These are phyloP conservation scores for Phaeosphaeria sp. DNA, from an alignment of 2,329 filamentous ascomycete genomes.

Conservation along the genomic window DNA sequence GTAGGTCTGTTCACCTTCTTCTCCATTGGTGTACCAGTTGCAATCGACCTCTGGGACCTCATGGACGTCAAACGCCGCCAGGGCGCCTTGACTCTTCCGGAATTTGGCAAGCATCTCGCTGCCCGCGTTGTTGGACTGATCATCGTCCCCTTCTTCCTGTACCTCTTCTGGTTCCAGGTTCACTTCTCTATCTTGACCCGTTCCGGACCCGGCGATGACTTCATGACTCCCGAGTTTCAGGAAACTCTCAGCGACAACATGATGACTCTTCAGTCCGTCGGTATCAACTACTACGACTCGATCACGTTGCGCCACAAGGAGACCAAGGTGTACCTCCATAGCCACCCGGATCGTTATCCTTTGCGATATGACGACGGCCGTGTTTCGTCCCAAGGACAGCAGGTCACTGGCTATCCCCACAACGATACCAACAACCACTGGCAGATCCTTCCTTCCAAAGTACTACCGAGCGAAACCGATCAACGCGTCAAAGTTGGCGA, in stretches of 20 bases:
- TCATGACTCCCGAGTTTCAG: constrained; percentile 98
- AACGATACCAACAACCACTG: constrained; percentile 99
- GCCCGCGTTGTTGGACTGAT: constrained; percentile 88
- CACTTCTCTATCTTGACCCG: constrained; percentile 89
- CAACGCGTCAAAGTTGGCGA: constrained; percentile 82
- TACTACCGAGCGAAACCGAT: constrained; percentile 59
- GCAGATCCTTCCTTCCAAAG: constrained; percentile 79
- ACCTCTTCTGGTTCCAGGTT: constrained; percentile 99
- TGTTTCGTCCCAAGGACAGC: constrained; percentile 94
- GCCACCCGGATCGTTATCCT: constrained; percentile 86
- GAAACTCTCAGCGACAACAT: constrained; percentile 94
- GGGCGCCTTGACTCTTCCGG: constrained; percentile 77
- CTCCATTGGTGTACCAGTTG: constrained; percentile 91
- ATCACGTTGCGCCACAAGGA: constrained; percentile 95
- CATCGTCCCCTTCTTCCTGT: constrained; percentile 92
- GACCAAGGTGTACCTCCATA: constrained; percentile 95
- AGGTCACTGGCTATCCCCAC: constrained; percentile 96
- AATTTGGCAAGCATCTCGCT: constrained; percentile 88
- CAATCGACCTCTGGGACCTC: constrained; percentile 94
- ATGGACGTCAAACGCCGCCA: constrained; percentile 85
- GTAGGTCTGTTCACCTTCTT: constrained; percentile 96
- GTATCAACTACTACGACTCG: constrained; percentile 87
- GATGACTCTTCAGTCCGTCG: constrained; percentile 85
- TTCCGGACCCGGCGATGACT: constrained; percentile 95
- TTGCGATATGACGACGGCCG: constrained; percentile 96